A percentile compares a stretch with the other conserved stretches of the same genome.
phyloP scores from a whole-genome alignment of 768 basidiomycete genomes.

The Candolleomyces efflorescens region DNA sequence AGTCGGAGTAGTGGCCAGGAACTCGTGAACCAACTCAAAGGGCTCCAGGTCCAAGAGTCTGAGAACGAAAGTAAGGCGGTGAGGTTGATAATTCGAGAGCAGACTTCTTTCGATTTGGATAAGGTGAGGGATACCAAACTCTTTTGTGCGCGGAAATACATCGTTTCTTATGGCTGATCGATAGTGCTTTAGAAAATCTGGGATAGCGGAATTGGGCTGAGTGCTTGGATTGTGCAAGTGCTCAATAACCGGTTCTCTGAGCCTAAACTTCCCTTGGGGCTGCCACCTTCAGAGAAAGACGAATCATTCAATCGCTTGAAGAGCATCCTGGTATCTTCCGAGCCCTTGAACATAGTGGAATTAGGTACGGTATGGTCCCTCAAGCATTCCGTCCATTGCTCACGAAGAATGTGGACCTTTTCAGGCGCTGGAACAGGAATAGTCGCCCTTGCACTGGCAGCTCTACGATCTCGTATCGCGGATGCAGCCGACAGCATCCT shows the following conservation, averaged over 20 bases:
- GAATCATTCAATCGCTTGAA: neutral
- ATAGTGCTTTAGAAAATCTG: slow-evolving; percentile 80
- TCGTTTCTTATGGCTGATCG: slow-evolving; percentile 9
- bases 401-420: too few species aligned
- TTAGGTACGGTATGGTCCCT: slow-evolving; percentile 39
- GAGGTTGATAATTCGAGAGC: slow-evolving; percentile 58
- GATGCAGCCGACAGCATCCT: slow-evolving; percentile 19
- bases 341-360: slow-evolving; percentile 51
- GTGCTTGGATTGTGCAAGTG: slow-evolving; percentile 64
- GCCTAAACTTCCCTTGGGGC: neutral
- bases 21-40: slow-evolving; percentile 20
- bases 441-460: slow-evolving; percentile 62
- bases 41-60: slow-evolving; percentile 16
- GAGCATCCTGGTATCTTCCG: neutral
- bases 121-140: slow-evolving; percentile 52
- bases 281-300: neutral
- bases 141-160: slow-evolving; percentile 5
- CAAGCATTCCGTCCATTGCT: too few species aligned
- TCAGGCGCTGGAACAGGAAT: slow-evolving; percentile 85
- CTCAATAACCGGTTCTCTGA: slow-evolving; percentile 12
- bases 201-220: slow-evolving; percentile 89
- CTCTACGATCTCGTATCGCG: slow-evolving; percentile 39
- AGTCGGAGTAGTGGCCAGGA: neutral
- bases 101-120: slow-evolving; percentile 89
- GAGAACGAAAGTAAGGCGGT: slow-evolving; percentile 5